Base-by-base conservation (phyloP, 2,329 filamentous ascomycete species). In the Kalmusia sp. region DNA sequence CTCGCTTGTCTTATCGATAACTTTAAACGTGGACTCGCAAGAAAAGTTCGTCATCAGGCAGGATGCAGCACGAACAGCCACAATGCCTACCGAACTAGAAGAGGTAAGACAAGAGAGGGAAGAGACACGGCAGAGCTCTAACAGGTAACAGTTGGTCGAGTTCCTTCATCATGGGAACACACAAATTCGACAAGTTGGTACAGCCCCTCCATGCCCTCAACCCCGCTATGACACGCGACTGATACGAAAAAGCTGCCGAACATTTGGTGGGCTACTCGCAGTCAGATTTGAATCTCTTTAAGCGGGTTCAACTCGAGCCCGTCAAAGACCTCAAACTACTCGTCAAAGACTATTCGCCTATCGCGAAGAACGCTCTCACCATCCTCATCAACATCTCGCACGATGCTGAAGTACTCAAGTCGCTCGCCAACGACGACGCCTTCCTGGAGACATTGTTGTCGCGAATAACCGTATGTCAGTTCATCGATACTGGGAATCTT, bases 81-180 rank as follows among this genome's bases (percentile, higher is more conserved):
- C 38, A 15, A 81, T 81, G 79, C 77, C 79, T 37, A 79, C 78
- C 37, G 79, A 81, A 71, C 65, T 82, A 45, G 79, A 82, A 72
- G 79, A 82, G 59, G 78, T 80, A n/a, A n/a, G n/a, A n/a, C n/a
- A n/a, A n/a, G n/a, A n/a, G n/a, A n/a, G n/a, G n/a, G n/a, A n/a
- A n/a, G n/a, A n/a, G n/a, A n/a, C n/a, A n/a, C n/a, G n/a, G n/a
- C n/a, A n/a, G n/a, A n/a, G n/a, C n/a, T n/a, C n/a, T n/a, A n/a
- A n/a, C n/a, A n/a, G n/a, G n/a, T n/a, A n/a, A 55, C 41, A 96
- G 91, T 86, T 96, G 49, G 92, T 97, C 57, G 92, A 92, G 73
- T 97, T 98, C 77, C 90, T 98, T 54, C 89, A 91, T 75, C 89
- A 96, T 77, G 91, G 91, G 55, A 96, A 96, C 72, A 91, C 92